These are phyloP conservation scores for Litchi chinensis DNA, from an alignment of 345 rosid genomes.

Conservation along the genomic window DNA sequence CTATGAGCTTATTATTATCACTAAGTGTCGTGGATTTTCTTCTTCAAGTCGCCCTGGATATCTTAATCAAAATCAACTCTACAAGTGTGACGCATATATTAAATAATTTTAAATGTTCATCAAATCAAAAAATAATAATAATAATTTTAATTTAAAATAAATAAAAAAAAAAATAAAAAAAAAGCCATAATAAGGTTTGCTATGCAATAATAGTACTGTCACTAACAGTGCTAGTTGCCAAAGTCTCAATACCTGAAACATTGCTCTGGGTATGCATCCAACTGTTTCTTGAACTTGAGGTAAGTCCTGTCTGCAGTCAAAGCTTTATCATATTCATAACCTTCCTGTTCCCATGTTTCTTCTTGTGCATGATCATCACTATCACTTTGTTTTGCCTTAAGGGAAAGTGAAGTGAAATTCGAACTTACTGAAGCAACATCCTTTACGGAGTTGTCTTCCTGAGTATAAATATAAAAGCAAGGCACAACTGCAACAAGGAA, in stretches of 20 bases:
- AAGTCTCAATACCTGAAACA: slow-evolving; percentile 75
- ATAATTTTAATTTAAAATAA: no score
- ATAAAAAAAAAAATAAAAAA: no score
- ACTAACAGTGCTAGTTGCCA: neutral
- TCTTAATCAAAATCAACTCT: no score
- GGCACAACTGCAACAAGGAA: slow-evolving; percentile 60
- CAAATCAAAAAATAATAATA: no score
- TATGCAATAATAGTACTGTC: slow-evolving; percentile 2
- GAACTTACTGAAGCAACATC: slow-evolving; percentile 42
- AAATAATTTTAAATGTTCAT: no score
- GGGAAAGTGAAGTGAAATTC: slow-evolving; percentile 48
- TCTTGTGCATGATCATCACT: slow-evolving; percentile 43
- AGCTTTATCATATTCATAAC: slow-evolving; percentile 83
- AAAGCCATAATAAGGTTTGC: no score
- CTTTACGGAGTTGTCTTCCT: slow-evolving; percentile 46
- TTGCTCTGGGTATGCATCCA: slow-evolving; percentile 82
- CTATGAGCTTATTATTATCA: no score
- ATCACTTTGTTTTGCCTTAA: slow-evolving; percentile 45
- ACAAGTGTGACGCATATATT: no score
- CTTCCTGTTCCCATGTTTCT: slow-evolving; percentile 75
- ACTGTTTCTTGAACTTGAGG: slow-evolving; percentile 80
- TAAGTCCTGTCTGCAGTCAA: slow-evolving; percentile 79
- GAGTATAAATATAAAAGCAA: slow-evolving; percentile 78
- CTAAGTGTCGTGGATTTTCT: no score
- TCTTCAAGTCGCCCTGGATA: no score